phyloP scores from a whole-genome alignment of 164 flowering plant genomes.

The Piper betle region DNA sequence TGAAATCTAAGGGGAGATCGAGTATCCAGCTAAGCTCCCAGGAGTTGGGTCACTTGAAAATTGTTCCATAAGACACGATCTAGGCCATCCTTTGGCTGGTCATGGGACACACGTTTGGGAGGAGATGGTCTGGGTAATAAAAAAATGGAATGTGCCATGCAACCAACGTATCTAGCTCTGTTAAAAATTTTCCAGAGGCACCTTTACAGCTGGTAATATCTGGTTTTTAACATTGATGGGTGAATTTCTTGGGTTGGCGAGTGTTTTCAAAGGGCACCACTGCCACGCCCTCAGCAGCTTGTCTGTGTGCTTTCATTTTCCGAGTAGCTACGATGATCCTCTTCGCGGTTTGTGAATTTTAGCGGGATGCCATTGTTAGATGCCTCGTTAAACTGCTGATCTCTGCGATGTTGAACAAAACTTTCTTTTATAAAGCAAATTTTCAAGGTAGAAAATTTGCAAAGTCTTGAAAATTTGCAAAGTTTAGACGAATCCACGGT shows the following conservation, averaged over 20 bases:
- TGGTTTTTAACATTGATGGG: background rate
- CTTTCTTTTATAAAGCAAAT: too few species aligned
- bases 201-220: background rate
- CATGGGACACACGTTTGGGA: background rate
- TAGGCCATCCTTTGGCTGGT: background rate
- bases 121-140: background rate
- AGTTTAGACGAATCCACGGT: too few species aligned
- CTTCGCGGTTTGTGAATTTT: too few species aligned
- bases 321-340: too few species aligned
- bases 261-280: background rate
- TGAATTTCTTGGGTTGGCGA: background rate
- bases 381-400: too few species aligned
- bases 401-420: too few species aligned
- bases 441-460: too few species aligned
- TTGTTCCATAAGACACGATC: background rate
- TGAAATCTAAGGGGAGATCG: background rate
- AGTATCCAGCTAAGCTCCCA: background rate
- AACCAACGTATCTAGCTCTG: background rate
- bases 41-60: background rate
- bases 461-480: too few species aligned
- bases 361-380: too few species aligned
- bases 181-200: too few species aligned
- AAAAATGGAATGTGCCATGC: background rate
- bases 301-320: background rate
- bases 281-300: background rate